Evolutionary conservation across 176 grass and related monocot genomes (phyloP).

Genomic region (Juncus effusus): DNA sequence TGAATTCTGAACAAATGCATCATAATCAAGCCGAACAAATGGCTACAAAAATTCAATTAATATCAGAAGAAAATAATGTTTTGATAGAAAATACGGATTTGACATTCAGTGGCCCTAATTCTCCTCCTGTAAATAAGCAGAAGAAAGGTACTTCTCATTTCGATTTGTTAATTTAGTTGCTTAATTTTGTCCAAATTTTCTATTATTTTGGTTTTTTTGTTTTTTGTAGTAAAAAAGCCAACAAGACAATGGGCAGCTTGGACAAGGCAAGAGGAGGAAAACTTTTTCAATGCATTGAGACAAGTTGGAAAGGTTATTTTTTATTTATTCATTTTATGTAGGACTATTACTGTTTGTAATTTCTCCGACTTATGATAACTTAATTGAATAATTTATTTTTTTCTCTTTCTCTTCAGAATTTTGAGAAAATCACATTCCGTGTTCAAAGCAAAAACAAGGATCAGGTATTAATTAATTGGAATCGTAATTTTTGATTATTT

Average conservation of each 20-base stretch:
- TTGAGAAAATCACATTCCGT: slow-evolving; percentile 95
- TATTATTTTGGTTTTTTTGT: slow-evolving; percentile 13
- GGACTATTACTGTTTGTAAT: not conserved
- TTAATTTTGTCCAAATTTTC: slow-evolving; percentile 9
- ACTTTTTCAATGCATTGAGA: slow-evolving; percentile 94
- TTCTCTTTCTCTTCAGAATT: slow-evolving; percentile 52
- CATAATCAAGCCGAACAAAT: slow-evolving; percentile 16
- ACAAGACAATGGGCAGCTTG: slow-evolving; percentile 89
- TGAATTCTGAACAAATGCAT: not conserved
- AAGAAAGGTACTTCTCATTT: slow-evolving; percentile 15
- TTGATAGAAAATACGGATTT: slow-evolving; percentile 10
- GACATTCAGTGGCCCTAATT: not conserved
- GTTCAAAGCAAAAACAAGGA: slow-evolving; percentile 99
- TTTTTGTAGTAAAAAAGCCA: slow-evolving; percentile 48
- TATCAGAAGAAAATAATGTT: slow-evolving; percentile 8
- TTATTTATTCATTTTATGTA: slow-evolving; percentile 10
- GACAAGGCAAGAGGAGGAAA: slow-evolving; percentile 94
- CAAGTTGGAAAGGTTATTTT: slow-evolving; percentile 94
- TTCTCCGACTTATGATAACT: slow-evolving; percentile 29
- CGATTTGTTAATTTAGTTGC: not conserved
- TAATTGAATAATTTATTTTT: not conserved
- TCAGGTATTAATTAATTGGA: slow-evolving; percentile 52
- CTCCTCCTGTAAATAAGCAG: slow-evolving; percentile 19
- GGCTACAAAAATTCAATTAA: not conserved
- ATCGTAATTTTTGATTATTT: slow-evolving; percentile 22